Percentiles rank a stretch among this genome's conserved stretches.
Evolutionary conservation across 805 yeast species (phyloP).

Genomic region (Saturnispora kantuleensis): DNA sequence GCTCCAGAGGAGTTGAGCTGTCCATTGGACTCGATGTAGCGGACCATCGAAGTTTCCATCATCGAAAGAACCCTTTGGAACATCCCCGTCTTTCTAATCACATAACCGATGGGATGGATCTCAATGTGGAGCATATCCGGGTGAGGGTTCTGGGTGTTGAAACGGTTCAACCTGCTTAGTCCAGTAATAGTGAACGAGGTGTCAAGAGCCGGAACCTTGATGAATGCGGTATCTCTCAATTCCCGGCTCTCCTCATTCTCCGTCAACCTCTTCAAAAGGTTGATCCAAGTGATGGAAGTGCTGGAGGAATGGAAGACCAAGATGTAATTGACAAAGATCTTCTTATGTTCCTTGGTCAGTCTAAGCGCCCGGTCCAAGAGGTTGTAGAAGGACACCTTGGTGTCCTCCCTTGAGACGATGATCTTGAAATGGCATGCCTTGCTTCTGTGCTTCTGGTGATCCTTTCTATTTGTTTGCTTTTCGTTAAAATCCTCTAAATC

Average conservation of each 20-base stretch:
- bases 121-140: not conserved
- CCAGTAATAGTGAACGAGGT: conserved; percentile 27
- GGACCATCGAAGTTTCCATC: conserved; percentile 27
- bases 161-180: not conserved
- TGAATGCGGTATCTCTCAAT: conserved; percentile 12
- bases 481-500: conserved; percentile 2
- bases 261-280: conserved; percentile 41
- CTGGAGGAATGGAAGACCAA: conserved; percentile 43
- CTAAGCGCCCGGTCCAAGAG: conserved; percentile 62
- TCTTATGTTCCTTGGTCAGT: conserved; percentile 25
- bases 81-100: conserved; percentile 17
- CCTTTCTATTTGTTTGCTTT: not conserved
- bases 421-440: conserved; percentile 14
- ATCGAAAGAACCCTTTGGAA: conserved; percentile 32
- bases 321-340: conserved; percentile 30
- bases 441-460: conserved; percentile 11
- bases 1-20: conserved; percentile 7
- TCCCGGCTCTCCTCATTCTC: conserved; percentile 20
- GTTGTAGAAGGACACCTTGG: conserved; percentile 47
- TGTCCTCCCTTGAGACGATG: conserved; percentile 13
- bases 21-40: conserved; percentile 6
- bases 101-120: conserved; percentile 18
- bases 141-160: not conserved
- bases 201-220: conserved; percentile 38
- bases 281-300: conserved; percentile 55